Evolutionary conservation across 2,329 filamentous ascomycete genomes (phyloP).

Genomic region (Colletotrichum eleusines): DNA sequence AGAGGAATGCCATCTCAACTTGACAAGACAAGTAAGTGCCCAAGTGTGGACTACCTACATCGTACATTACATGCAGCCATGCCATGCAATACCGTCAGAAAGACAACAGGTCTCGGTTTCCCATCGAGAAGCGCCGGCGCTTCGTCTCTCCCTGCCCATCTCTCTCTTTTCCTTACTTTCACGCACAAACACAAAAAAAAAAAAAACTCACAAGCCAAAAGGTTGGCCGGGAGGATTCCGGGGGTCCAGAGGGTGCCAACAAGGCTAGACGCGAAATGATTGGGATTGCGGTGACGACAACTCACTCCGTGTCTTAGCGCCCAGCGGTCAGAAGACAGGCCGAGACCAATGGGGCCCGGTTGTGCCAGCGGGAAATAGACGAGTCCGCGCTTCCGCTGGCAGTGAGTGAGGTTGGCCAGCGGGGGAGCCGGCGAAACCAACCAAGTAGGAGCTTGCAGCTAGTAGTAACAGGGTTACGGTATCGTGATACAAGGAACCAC

Average conservation of each 20-base stretch:
- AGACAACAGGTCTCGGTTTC: not conserved
- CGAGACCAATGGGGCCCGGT: not conserved
- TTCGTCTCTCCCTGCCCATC: not conserved
- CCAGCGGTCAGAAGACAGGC: not conserved
- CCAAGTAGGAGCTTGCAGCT: conserved; percentile 6
- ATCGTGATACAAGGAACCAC: too few relatives aligned
- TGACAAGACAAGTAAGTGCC: too few relatives aligned
- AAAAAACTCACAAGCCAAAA: too few relatives aligned
- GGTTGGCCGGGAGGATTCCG: too few relatives aligned
- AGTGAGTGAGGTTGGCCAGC: not conserved
- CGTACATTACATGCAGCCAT: conserved; percentile 2
- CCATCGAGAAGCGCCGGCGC: conserved; percentile 20
- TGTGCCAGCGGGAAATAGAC: not conserved
- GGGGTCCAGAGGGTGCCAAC: conserved; percentile 20
- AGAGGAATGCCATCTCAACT: conserved; percentile 35
- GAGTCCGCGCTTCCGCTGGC: conserved; percentile 30
- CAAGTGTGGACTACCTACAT: too few relatives aligned
- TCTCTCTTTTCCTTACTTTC: not conserved
- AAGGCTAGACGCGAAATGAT: conserved; percentile 19
- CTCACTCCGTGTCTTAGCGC: conserved; percentile 29
- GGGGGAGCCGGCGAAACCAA: conserved; percentile 11
- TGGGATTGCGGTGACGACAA: conserved; percentile 36
- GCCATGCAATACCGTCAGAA: not conserved
- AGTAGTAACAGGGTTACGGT: not conserved
- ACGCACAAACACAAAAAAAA: not conserved